Percentiles rank a stretch among this genome's conserved stretches.
These are phyloP conservation scores for Saccharomycopsis malanga DNA, from an alignment of 805 yeast species.

Conservation along the genomic window DNA sequence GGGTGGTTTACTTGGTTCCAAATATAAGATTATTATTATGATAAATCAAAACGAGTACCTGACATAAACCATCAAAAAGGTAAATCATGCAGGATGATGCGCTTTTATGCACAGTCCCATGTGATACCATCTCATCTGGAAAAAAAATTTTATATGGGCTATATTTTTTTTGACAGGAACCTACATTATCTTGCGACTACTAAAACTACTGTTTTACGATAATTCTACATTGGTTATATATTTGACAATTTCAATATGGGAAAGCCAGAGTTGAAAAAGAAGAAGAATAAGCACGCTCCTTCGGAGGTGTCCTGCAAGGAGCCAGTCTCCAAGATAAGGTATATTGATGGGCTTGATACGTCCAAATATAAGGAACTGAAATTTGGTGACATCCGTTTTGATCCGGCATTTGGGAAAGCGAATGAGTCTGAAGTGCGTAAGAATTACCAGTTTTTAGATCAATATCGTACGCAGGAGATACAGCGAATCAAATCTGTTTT, in stretches of 20 bases:
- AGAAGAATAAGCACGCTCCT: slow-evolving; percentile 48
- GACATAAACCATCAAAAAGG: too few species aligned
- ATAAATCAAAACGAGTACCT: too few species aligned
- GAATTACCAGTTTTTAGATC: slow-evolving; percentile 80
- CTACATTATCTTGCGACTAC: too few species aligned
- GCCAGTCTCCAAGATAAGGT: slow-evolving; percentile 51
- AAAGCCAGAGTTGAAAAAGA: background rate
- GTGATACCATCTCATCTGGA: too few species aligned
- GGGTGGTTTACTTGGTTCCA: too few species aligned
- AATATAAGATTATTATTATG: too few species aligned
- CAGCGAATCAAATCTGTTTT: slow-evolving; percentile 48
- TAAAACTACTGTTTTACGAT: too few species aligned
- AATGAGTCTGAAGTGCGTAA: slow-evolving; percentile 64
- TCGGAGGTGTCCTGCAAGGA: slow-evolving; percentile 66
- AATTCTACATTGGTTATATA: too few species aligned
- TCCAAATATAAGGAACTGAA: slow-evolving; percentile 34
- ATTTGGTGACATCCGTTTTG: slow-evolving; percentile 83
- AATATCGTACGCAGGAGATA: slow-evolving; percentile 73
- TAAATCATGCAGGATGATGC: too few species aligned
- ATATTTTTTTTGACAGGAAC: too few species aligned
- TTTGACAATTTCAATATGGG: slow-evolving; percentile 1
- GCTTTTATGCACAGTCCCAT: too few species aligned
- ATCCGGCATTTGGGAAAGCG: slow-evolving; percentile 81
- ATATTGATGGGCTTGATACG: slow-evolving; percentile 26
- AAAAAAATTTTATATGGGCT: too few species aligned